These are phyloP conservation scores for Eimeria acervulina DNA, from an alignment of 169 alveolate species.

Conservation along the genomic window DNA sequence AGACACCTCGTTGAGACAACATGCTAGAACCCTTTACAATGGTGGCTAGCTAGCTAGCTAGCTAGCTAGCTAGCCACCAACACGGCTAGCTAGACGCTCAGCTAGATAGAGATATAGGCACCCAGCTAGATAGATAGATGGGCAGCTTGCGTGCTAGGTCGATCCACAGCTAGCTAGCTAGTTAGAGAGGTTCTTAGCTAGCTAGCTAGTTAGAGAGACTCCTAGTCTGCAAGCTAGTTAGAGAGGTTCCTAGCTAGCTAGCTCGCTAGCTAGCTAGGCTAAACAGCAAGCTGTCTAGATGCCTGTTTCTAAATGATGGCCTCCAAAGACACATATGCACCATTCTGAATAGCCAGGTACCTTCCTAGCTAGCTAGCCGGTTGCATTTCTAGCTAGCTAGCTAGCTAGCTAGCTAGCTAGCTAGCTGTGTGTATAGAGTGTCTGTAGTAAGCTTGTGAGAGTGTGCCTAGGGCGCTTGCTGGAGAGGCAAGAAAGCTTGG, in stretches of 20 bases:
- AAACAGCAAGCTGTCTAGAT: too few relatives aligned
- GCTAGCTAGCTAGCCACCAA: background rate
- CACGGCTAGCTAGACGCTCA: too few relatives aligned
- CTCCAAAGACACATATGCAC: too few relatives aligned
- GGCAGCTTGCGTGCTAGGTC: background rate
- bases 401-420: too few relatives aligned
- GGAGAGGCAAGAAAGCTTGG: background rate
- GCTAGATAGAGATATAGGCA: background rate
- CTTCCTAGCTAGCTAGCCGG: too few relatives aligned
- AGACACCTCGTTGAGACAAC: background rate
- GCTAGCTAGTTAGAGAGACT: constrained; percentile 9
- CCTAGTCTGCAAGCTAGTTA: too few relatives aligned
- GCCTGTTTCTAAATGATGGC: too few relatives aligned
- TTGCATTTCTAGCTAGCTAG: too few relatives aligned
- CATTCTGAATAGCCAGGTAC: too few relatives aligned
- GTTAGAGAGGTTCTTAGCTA: background rate
- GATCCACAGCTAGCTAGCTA: background rate
- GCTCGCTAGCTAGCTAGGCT: constrained; percentile 34
- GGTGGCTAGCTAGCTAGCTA: background rate
- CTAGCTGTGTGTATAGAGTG: too few relatives aligned
- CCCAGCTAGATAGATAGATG: background rate
- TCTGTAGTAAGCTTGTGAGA: too few relatives aligned
- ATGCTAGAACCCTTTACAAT: too few relatives aligned
- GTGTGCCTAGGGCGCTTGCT: constrained; percentile 43
- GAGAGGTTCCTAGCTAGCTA: constrained; percentile 1